These are phyloP conservation scores for Oemleria cerasiformis DNA, from an alignment of 306 rosid species.

Conservation along the genomic window DNA sequence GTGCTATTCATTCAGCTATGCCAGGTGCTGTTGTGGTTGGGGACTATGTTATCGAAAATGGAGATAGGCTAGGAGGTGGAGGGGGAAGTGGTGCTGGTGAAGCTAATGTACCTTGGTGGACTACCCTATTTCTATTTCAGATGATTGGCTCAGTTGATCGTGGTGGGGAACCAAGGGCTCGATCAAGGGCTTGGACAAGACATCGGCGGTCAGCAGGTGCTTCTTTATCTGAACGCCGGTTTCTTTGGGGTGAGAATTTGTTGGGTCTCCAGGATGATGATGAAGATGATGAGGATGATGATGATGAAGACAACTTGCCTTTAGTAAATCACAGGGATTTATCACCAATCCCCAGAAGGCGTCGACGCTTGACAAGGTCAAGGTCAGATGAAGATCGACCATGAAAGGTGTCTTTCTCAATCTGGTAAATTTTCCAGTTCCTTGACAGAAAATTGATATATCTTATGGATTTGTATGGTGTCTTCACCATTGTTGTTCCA, in stretches of 20 bases:
- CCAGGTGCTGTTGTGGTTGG: slow-evolving; percentile 89
- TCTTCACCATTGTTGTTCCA: slow-evolving; percentile 42
- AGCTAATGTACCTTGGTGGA: slow-evolving; percentile 60
- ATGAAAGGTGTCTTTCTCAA: slow-evolving; percentile 21
- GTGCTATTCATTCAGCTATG: slow-evolving; percentile 83
- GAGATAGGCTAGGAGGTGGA: slow-evolving; percentile 58
- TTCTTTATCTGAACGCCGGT: slow-evolving; percentile 52
- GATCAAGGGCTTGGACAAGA: slow-evolving; percentile 69
- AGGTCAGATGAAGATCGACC: slow-evolving; percentile 66
- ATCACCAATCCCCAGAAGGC: slow-evolving; percentile 71
- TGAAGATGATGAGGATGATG: slow-evolving; percentile 35
- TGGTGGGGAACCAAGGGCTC: slow-evolving; percentile 63
- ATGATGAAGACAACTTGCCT: slow-evolving; percentile 34
- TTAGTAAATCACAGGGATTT: slow-evolving; percentile 44
- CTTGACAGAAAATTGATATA: slow-evolving; percentile 17
- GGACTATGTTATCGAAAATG: slow-evolving; percentile 83
- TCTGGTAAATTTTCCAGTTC: slow-evolving; percentile 50
- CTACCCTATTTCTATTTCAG: slow-evolving; percentile 70
- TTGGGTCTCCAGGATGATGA: slow-evolving; percentile 57
- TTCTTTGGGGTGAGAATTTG: slow-evolving; percentile 82
- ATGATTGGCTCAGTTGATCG: slow-evolving; percentile 70
- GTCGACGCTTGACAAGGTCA: slow-evolving; percentile 58
- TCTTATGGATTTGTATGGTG: slow-evolving; percentile 36
- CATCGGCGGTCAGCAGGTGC: slow-evolving; percentile 53
- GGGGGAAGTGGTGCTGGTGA: slow-evolving; percentile 45